Percentiles rank a stretch among this genome's conserved stretches.
phyloP scores from a whole-genome alignment of 1,284 basidiomycete genomes.

The Microbotryum scabiosae region DNA sequence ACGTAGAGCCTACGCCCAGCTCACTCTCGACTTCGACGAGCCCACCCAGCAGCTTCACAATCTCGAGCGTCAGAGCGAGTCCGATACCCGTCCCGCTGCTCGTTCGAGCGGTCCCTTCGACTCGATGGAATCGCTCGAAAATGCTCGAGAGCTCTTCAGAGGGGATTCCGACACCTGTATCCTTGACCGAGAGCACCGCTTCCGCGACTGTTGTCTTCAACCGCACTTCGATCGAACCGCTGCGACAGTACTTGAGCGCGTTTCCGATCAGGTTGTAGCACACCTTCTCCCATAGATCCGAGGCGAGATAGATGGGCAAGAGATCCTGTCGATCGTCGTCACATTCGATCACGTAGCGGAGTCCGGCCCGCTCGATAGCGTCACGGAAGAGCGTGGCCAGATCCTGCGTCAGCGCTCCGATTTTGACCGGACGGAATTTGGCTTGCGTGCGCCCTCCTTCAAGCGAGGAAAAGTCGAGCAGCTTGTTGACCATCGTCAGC shows the following conservation, averaged over 20 bases:
- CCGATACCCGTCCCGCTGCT: conserved; percentile 44
- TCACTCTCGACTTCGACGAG: conserved; percentile 39
- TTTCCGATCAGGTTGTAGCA: conserved; percentile 43
- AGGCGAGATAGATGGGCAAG: conserved; percentile 37
- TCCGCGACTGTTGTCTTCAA: conserved; percentile 20
- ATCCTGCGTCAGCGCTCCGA: conserved; percentile 41
- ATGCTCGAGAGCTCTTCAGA: conserved; percentile 33
- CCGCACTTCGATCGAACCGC: conserved; percentile 28
- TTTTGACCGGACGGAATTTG: conserved; percentile 39
- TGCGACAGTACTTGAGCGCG: conserved; percentile 33
- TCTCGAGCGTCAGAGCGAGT: conserved; percentile 37
- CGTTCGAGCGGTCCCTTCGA: conserved; percentile 37
- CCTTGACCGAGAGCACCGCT: conserved; percentile 36
- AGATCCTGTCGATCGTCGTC: conserved; percentile 35
- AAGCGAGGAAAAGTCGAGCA: conserved; percentile 31
- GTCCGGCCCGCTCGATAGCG: conserved; percentile 34
- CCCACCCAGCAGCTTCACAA: conserved; percentile 44
- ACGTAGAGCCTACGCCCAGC: conserved; percentile 26
- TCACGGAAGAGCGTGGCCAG: conserved; percentile 42
- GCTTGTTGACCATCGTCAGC: conserved; percentile 28
- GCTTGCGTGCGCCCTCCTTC: conserved; percentile 37
- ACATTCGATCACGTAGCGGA: conserved; percentile 40
- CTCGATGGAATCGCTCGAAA: conserved; percentile 42
- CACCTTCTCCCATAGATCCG: conserved; percentile 45
- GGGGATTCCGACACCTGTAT: conserved; percentile 45